Evolutionary conservation across 306 rosid species (phyloP).

Genomic region (Senna tora): DNA sequence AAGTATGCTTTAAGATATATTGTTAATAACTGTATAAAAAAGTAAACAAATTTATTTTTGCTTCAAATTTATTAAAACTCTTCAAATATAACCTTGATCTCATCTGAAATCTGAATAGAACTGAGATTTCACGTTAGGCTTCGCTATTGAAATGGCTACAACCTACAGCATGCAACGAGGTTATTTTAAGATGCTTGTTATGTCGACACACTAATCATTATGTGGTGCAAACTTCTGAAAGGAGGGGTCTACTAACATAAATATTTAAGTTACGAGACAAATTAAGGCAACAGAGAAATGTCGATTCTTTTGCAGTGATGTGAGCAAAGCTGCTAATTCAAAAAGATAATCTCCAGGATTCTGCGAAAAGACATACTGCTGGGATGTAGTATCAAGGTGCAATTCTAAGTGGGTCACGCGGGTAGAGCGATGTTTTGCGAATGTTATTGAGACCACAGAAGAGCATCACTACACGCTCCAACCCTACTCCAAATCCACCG

Average conservation of each 20-base stretch:
- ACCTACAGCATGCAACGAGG: too few species aligned
- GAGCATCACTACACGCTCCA: constrained; percentile 91
- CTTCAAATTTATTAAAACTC: too few species aligned
- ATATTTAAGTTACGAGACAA: not conserved
- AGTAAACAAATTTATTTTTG: too few species aligned
- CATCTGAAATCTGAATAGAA: too few species aligned
- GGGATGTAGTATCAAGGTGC: constrained; percentile 5
- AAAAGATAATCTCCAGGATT: not conserved
- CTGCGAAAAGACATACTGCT: not conserved
- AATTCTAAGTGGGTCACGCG: constrained; percentile 70
- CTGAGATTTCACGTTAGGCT: too few species aligned
- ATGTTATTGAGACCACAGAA: constrained; percentile 72
- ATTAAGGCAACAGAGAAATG: not conserved
- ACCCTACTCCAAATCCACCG: constrained; percentile 95
- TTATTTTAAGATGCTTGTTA: too few species aligned
- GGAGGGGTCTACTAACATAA: too few species aligned
- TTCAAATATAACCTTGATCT: too few species aligned
- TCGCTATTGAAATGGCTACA: too few species aligned
- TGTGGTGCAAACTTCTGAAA: not conserved
- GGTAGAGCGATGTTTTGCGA: constrained; percentile 64
- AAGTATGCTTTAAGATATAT: too few species aligned
- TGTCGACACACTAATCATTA: not conserved
- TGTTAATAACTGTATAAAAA: too few species aligned
- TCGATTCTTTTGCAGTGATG: not conserved
- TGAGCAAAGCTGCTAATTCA: too few species aligned